A percentile compares a stretch with the other conserved stretches of the same genome.
Evolutionary conservation across 805 yeast species (phyloP).

Genomic region (Metschnikowia sp.): DNA sequence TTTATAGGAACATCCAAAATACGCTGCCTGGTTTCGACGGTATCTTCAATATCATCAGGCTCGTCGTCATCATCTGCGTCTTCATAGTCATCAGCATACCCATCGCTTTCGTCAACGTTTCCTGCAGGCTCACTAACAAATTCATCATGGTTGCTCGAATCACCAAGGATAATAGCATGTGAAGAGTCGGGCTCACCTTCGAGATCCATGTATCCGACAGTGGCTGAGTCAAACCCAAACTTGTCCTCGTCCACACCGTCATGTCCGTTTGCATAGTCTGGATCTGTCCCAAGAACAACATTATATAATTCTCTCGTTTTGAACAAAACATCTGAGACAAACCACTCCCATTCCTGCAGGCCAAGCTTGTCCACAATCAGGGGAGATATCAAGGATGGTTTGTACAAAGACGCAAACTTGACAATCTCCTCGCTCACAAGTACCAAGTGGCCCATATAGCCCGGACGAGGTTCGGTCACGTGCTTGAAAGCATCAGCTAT

Average conservation of each 20-base stretch:
- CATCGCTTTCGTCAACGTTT: conserved; percentile 18
- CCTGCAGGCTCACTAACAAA: conserved; percentile 23
- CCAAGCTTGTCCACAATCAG: conserved; percentile 59
- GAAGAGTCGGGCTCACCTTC: conserved; percentile 27
- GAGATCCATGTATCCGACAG: conserved; percentile 38
- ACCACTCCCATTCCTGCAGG: conserved; percentile 43
- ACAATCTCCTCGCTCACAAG: conserved; percentile 94
- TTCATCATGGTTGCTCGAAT: conserved; percentile 31
- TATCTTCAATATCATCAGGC: not conserved
- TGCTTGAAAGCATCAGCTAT: conserved; percentile 53
- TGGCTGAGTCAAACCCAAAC: conserved; percentile 31
- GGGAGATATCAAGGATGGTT: conserved; percentile 57
- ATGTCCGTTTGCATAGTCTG: conserved; percentile 13
- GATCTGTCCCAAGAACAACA: conserved; percentile 51
- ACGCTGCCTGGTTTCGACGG: not conserved
- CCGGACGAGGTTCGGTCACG: conserved; percentile 61
- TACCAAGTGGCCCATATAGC: conserved; percentile 96
- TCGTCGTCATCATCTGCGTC: conserved; percentile 2
- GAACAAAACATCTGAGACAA: conserved; percentile 45
- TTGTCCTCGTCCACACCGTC: conserved; percentile 13
- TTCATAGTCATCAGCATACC: conserved; percentile 16
- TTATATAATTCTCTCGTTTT: conserved; percentile 55
- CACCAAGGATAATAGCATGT: conserved; percentile 33
- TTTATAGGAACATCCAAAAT: conserved; percentile 24
- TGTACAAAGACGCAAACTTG: conserved; percentile 66